A percentile compares a stretch with the other conserved stretches of the same genome.
Evolutionary conservation across 306 rosid species (phyloP).

Genomic region (Cyclanthera cordifolia): DNA sequence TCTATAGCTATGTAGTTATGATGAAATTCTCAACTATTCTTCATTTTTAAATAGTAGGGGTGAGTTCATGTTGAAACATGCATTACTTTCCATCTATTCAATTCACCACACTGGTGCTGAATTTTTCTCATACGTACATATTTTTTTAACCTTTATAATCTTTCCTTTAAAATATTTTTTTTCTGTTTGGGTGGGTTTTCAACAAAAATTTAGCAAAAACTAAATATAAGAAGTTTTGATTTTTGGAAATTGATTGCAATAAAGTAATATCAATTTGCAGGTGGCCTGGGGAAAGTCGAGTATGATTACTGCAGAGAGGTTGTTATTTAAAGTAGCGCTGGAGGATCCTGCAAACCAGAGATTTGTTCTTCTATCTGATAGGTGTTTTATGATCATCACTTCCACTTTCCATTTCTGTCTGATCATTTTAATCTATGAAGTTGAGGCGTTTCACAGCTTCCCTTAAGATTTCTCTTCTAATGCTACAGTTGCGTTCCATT

Average conservation of each 20-base stretch:
- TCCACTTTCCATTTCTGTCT: slow-evolving; percentile 4
- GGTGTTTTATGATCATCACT: slow-evolving; percentile 32
- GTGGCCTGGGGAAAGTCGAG: slow-evolving; percentile 43
- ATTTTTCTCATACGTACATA: background rate
- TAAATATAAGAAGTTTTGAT: background rate
- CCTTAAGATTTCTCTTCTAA: slow-evolving; percentile 25
- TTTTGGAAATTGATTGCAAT: background rate
- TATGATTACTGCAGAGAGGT: slow-evolving; percentile 38
- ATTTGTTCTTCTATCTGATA: slow-evolving; percentile 90
- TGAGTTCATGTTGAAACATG: background rate
- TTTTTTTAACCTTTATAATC: background rate
- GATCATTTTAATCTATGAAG: background rate
- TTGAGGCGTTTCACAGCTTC: background rate
- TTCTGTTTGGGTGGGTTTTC: background rate
- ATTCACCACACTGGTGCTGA: background rate
- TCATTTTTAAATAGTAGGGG: background rate
- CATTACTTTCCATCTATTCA: background rate
- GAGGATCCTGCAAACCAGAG: slow-evolving; percentile 88
- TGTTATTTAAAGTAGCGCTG: slow-evolving; percentile 41
- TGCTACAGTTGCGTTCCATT: slow-evolving; percentile 86
- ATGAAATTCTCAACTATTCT: background rate
- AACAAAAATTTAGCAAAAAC: background rate
- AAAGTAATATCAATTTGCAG: slow-evolving; percentile 18
- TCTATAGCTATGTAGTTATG: background rate
- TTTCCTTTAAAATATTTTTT: background rate